These are phyloP conservation scores for Hortaea sp. DNA, from an alignment of 2,329 filamentous ascomycete species.

Conservation along the genomic window DNA sequence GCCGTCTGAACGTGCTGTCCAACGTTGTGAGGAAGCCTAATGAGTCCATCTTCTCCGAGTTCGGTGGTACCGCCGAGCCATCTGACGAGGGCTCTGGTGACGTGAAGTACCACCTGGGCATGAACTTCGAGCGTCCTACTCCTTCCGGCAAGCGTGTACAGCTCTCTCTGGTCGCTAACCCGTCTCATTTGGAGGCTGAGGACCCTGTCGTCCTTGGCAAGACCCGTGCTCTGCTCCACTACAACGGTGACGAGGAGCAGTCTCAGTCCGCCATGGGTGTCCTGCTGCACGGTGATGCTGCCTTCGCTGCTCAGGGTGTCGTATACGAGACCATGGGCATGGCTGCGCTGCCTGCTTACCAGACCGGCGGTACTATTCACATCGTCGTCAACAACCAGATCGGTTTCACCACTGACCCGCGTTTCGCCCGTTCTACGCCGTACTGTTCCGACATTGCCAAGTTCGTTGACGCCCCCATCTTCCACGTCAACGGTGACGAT, in stretches of 20 bases:
- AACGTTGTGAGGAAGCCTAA: constrained; percentile 99
- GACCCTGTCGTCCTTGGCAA: constrained; percentile 97
- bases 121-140: constrained; percentile 99
- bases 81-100: constrained; percentile 95
- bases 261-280: constrained; percentile 91
- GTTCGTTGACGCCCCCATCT: constrained; percentile 94
- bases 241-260: constrained; percentile 90
- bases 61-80: constrained; percentile 75
- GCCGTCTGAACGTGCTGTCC: constrained; percentile 91
- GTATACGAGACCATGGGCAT: constrained; percentile 99
- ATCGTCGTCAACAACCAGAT: constrained; percentile 99
- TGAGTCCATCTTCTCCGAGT: constrained; percentile 99
- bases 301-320: constrained; percentile 90
- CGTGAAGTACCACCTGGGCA: constrained; percentile 98
- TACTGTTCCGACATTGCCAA: constrained; percentile 99
- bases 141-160: constrained; percentile 99
- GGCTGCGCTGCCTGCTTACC: constrained; percentile 90
- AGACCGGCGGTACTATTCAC: constrained; percentile 93
- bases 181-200: constrained; percentile 94
- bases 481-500: constrained; percentile 98
- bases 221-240: constrained; percentile 95
- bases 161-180: constrained; percentile 94
- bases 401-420: constrained; percentile 96
- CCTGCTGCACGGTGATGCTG: constrained; percentile 91
- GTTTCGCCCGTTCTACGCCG: constrained; percentile 91